phyloP scores from a whole-genome alignment of 78 protist species.

The Dictyostelium purpureum region DNA sequence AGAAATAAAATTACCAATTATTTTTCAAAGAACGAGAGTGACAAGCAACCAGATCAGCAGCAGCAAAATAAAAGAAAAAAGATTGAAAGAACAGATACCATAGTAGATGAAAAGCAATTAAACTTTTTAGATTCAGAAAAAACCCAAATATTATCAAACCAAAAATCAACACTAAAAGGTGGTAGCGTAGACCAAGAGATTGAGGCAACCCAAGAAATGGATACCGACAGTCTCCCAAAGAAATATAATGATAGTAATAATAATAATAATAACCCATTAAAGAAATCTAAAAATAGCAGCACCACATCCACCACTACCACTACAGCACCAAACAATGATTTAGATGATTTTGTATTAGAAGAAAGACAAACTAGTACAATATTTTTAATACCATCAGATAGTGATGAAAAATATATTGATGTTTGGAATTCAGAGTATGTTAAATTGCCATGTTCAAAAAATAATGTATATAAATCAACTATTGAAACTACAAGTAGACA shows the following conservation, averaged over 20 bases:
- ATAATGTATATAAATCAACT: conserved; percentile 5
- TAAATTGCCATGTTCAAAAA: conserved; percentile 66
- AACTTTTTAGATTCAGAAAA: not conserved
- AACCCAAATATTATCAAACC: not conserved
- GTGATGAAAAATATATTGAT: conserved; percentile 53
- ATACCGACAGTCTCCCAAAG: not conserved
- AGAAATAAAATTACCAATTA: not conserved
- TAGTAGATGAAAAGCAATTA: not conserved
- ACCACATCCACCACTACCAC: not conserved
- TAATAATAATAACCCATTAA: not conserved
- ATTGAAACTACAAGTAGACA: not conserved
- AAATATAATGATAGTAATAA: not conserved
- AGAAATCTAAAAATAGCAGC: conserved; percentile 4
- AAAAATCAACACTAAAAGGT: not conserved
- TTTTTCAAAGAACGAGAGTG: not conserved
- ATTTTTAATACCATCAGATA: conserved; percentile 23
- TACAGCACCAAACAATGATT: not conserved
- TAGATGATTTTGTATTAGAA: not conserved
- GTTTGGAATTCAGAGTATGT: conserved; percentile 76
- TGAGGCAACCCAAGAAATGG: not conserved
- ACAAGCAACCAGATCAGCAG: not conserved
- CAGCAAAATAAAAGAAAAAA: not conserved
- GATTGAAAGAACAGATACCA: conserved; percentile 1
- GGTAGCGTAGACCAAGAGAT: not conserved
- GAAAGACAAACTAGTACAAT: conserved; percentile 2